Evolutionary conservation across 495 filamentous ascomycete species (phyloP).

Genomic region (Penicillium silybi): DNA sequence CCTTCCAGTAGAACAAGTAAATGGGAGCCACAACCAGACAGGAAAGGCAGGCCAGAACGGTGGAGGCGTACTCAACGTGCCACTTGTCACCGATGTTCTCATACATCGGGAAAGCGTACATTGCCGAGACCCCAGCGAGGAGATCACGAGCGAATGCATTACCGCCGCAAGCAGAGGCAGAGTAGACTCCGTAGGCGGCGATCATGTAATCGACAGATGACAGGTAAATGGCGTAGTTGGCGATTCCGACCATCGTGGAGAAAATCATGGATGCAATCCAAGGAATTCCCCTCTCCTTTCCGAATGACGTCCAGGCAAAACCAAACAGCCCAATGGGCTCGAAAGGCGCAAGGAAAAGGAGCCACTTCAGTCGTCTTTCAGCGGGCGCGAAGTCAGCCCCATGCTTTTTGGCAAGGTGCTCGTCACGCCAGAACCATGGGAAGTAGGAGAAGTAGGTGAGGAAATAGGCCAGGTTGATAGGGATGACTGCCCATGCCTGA

Average conservation of each 20-base stretch:
- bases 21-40: conserved; percentile 44
- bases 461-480: conserved; percentile 61
- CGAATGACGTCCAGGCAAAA: conserved; percentile 61
- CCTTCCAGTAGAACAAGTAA: conserved; percentile 50
- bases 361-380: conserved; percentile 34
- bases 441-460: conserved; percentile 62
- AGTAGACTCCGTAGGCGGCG: conserved; percentile 68
- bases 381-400: conserved; percentile 26
- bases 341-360: conserved; percentile 57
- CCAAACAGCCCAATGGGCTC: conserved; percentile 63
- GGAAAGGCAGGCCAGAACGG: conserved; percentile 42
- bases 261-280: conserved; percentile 63
- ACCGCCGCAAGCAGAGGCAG: conserved; percentile 69
- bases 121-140: conserved; percentile 41
- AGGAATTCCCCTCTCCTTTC: conserved; percentile 44
- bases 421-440: conserved; percentile 54
- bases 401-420: conserved; percentile 31
- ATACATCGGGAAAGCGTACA: conserved; percentile 44
- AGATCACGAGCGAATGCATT: conserved; percentile 51
- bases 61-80: conserved; percentile 40
- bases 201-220: conserved; percentile 81
- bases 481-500: conserved; percentile 53
- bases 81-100: conserved; percentile 35
- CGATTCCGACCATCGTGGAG: conserved; percentile 55
- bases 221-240: conserved; percentile 67